These are phyloP conservation scores for Penicillium capsulatum DNA, from an alignment of 2,329 filamentous ascomycete genomes.

Conservation along the genomic window DNA sequence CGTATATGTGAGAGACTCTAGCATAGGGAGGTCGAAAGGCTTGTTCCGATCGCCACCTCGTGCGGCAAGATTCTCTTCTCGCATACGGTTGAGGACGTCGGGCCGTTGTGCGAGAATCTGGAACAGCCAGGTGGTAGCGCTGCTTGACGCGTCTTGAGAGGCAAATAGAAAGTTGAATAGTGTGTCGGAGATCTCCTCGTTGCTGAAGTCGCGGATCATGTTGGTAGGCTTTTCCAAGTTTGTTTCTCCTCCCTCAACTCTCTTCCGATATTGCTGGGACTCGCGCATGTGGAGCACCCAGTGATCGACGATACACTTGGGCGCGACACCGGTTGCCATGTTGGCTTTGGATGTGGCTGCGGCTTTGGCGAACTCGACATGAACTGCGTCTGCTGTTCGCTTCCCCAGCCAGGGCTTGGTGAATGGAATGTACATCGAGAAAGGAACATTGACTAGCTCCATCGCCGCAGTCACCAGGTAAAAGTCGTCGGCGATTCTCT, in stretches of 20 bases:
- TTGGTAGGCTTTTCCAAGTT: conserved; percentile 46
- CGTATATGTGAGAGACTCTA: conserved; percentile 51
- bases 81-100: conserved; percentile 46
- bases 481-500: conserved; percentile 87
- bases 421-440: conserved; percentile 71
- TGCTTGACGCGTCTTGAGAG: conserved; percentile 53
- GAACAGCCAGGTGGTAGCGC: conserved; percentile 52
- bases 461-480: conserved; percentile 86
- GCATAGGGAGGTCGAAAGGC: conserved; percentile 45
- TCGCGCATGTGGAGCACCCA: conserved; percentile 82
- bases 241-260: conserved; percentile 63
- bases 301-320: conserved; percentile 82
- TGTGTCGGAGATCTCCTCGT: conserved; percentile 49
- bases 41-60: conserved; percentile 42
- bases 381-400: conserved; percentile 77
- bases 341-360: conserved; percentile 80
- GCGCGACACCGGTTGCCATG: conserved; percentile 72
- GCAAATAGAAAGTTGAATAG: conserved; percentile 54
- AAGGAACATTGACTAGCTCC: conserved; percentile 86
- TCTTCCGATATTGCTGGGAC: conserved; percentile 69
- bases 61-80: conserved; percentile 47
- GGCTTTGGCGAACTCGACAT: conserved; percentile 76
- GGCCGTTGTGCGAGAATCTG: conserved; percentile 51
- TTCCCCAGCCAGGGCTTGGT: conserved; percentile 90
- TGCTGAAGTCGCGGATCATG: conserved; percentile 49